Percentiles rank a stretch among this genome's conserved stretches.
Evolutionary conservation across 2,329 filamentous ascomycete species (phyloP).

Genomic region (Sclerotinia glacialis): DNA sequence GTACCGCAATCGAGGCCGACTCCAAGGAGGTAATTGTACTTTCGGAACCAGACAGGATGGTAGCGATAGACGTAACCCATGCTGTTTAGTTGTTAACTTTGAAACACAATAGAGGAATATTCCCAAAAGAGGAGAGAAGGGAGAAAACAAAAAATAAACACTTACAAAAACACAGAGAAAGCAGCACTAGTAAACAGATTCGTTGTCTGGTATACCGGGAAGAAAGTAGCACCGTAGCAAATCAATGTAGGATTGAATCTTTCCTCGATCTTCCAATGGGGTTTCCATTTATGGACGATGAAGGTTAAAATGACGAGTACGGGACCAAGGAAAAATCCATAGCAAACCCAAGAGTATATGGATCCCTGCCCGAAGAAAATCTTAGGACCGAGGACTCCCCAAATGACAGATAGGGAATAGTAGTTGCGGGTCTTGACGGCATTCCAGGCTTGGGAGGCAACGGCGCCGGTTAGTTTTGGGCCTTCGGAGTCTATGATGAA

Average conservation of each 20-base stretch:
- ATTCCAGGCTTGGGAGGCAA: conserved; percentile 35
- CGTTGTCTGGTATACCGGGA: conserved; percentile 37
- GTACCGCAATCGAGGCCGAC: conserved; percentile 69
- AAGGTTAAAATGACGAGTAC: conserved; percentile 32
- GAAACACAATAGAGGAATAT: too few species aligned
- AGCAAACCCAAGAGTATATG: conserved; percentile 38
- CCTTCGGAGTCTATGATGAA: conserved; percentile 25
- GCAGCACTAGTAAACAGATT: conserved; percentile 37
- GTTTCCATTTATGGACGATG: conserved; percentile 34
- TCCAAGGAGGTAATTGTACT: conserved; percentile 76
- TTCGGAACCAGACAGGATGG: conserved; percentile 62
- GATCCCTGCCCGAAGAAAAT: conserved; percentile 34
- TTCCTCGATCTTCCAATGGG: conserved; percentile 37
- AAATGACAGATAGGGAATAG: conserved; percentile 40
- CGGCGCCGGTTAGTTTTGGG: conserved; percentile 28
- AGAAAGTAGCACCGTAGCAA: conserved; percentile 34
- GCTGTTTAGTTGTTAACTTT: background rate
- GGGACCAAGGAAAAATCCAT: conserved; percentile 38
- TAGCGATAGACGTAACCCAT: conserved; percentile 27
- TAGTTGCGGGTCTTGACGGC: conserved; percentile 39
- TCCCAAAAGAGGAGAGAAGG: too few species aligned
- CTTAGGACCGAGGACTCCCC: conserved; percentile 41
- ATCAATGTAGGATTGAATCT: conserved; percentile 36
- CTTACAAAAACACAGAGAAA: conserved; percentile 35
- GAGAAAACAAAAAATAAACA: background rate